These are phyloP conservation scores for Ceratocystis cacaofunesta DNA, from an alignment of 2,329 filamentous ascomycete species.

Conservation along the genomic window DNA sequence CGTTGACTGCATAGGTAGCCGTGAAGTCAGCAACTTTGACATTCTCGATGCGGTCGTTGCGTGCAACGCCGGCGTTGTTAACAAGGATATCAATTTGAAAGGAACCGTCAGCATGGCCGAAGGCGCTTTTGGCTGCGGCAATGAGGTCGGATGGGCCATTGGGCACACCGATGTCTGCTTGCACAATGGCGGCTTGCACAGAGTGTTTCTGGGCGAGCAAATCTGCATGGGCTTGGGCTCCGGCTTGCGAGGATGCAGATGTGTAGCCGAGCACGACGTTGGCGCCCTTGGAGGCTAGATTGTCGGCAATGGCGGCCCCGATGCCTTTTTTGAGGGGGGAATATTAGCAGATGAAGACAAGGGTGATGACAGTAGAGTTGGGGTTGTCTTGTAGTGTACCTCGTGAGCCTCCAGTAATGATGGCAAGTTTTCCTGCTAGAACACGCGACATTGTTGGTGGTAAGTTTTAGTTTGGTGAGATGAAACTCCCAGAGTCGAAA, in stretches of 20 bases:
- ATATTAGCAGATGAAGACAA: not conserved
- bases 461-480: not conserved
- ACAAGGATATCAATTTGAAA: constrained; percentile 69
- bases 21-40: constrained; percentile 53
- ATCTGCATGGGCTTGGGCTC: constrained; percentile 46
- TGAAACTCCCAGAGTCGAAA: not conserved
- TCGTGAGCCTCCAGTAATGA: constrained; percentile 66
- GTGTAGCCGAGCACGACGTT: constrained; percentile 59
- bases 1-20: constrained; percentile 63
- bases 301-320: constrained; percentile 47
- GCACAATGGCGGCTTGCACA: constrained; percentile 46
- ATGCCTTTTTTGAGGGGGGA: constrained; percentile 43
- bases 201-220: constrained; percentile 41
- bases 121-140: constrained; percentile 41
- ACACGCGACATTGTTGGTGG: constrained; percentile 26
- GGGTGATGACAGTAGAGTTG: not conserved
- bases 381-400: constrained; percentile 32
- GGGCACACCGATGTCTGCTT: constrained; percentile 55
- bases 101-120: constrained; percentile 30
- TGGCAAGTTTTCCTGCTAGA: constrained; percentile 61
- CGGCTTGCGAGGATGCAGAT: constrained; percentile 25
- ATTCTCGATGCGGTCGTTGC: constrained; percentile 50
- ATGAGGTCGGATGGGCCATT: constrained; percentile 47
- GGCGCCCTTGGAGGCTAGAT: constrained; percentile 57
- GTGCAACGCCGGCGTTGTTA: constrained; percentile 66